Evolutionary conservation across 139 green algal genomes (phyloP), one percentile per base, ranked within the genome.

Genomic region (Tetraselmis chui): DNA sequence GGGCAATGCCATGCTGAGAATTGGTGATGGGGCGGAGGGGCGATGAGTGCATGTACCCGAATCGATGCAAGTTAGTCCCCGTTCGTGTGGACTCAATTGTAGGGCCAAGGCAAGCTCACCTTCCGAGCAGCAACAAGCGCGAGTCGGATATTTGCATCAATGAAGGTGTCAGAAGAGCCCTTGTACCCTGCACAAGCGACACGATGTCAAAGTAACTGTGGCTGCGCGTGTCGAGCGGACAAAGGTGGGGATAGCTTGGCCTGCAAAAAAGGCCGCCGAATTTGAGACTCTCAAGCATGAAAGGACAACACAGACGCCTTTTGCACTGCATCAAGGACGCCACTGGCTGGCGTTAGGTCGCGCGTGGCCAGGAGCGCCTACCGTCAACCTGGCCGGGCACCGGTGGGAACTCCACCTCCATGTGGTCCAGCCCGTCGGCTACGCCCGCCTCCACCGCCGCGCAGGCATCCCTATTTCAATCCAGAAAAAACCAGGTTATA

Each of bases 371-470:
- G 29, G 29, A 22, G 76, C 29, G 18, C 29, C 11, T 22, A 79
- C 29, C 76, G 29, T 79, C 76, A 5, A 79, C 76, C 29, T 32
- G 76, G 29, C 29, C 85, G 23, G 91, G 89, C 26, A 97, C 83
- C 0, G 93, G 85, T 2, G 95, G 95, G 82, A 98, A 97, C 83
- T 98, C 94, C 1, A 98, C 95, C 82, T 98, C 95, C 85, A 97
- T 31, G 0, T 89, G 84, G 23, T 29, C 92, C 26, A 88, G 23
- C 0, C 93, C 94, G 78, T 94, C 91, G 0, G 85, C 85, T n/a
- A 97, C 83, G 0, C 85, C 95, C 1, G 78, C 76, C 25, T 85
- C 24, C 23, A 97, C 82, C 5, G 89, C 86, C 0, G 75, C 84
- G 25, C 89, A 82, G 0, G 94, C 94, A 84, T 98, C 92, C 45